Evolutionary conservation across 208 protist genomes (phyloP).

Genomic region (Acanthamoeba lenticulata): DNA sequence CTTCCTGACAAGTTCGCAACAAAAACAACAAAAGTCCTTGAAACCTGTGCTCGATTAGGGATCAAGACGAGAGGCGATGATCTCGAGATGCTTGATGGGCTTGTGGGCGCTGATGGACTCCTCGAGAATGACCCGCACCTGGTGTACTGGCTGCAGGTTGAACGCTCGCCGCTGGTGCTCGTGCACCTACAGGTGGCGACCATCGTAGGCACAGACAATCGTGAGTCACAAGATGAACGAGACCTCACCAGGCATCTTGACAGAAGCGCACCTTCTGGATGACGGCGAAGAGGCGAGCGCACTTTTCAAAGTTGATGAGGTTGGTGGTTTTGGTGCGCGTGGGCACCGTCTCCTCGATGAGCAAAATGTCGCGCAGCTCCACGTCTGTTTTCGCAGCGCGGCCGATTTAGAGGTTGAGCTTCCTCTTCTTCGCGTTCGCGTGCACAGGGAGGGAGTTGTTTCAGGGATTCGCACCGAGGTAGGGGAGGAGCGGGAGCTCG

Average conservation of each 20-base stretch:
- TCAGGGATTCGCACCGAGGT: not conserved
- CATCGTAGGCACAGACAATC: not conserved
- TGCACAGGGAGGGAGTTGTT: no score
- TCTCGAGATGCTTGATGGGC: not conserved
- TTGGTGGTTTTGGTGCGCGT: not conserved
- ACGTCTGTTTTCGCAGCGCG: not conserved
- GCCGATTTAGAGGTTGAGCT: not conserved
- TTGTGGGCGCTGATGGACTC: slow-evolving; percentile 20
- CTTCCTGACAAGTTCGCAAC: no score
- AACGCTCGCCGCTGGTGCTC: not conserved
- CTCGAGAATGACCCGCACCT: slow-evolving; percentile 11
- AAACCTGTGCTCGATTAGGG: no score
- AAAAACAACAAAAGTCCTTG: no score
- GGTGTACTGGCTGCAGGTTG: slow-evolving; percentile 41
- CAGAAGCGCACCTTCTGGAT: slow-evolving; percentile 60
- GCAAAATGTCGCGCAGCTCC: not conserved
- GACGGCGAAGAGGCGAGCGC: slow-evolving; percentile 73
- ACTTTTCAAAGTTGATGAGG: slow-evolving; percentile 82
- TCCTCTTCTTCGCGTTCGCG: no score
- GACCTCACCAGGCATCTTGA: not conserved
- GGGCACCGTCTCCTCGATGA: not conserved
- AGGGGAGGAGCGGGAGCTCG: not conserved
- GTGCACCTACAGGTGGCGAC: not conserved
- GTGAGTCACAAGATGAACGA: not conserved
- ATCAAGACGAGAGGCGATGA: not conserved